A percentile compares a stretch with the other conserved stretches of the same genome.
phyloP scores from a whole-genome alignment of 169 alveolate genomes.

The Toxoplasma gondii region DNA sequence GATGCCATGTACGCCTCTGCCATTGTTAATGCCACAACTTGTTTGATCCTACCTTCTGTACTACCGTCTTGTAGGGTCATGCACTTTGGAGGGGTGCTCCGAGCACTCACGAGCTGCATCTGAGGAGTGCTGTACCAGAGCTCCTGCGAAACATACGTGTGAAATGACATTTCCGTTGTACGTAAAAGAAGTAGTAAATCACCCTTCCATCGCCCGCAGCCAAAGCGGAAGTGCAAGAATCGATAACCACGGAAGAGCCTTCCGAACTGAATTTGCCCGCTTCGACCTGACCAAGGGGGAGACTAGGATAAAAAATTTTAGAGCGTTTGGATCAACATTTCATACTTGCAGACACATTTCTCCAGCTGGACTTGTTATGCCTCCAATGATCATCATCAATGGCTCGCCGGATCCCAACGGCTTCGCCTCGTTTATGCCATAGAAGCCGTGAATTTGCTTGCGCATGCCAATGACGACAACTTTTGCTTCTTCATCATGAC shows the following conservation, averaged over 20 bases:
- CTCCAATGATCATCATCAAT: conserved; percentile 83
- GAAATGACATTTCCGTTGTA: not conserved
- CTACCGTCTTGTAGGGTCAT: conserved; percentile 76
- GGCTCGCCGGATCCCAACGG: conserved; percentile 90
- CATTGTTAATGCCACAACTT: not conserved
- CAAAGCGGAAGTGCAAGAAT: conserved; percentile 82
- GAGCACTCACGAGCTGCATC: conserved; percentile 74
- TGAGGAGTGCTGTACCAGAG: conserved; percentile 74
- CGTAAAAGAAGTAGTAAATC: conserved; percentile 21
- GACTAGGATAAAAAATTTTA: not conserved
- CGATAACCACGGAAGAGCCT: conserved; percentile 81
- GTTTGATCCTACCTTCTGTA: conserved; percentile 23
- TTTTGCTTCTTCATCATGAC: conserved; percentile 77
- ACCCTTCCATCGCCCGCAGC: conserved; percentile 85
- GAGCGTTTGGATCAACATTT: not conserved
- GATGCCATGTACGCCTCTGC: not conserved
- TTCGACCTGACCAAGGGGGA: conserved; percentile 72
- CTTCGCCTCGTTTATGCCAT: conserved; percentile 88
- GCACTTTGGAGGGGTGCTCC: conserved; percentile 75
- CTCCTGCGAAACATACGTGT: conserved; percentile 54
- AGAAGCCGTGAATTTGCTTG: conserved; percentile 81
- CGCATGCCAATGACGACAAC: conserved; percentile 83
- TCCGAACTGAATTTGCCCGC: conserved; percentile 80
- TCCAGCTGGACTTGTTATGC: conserved; percentile 85
- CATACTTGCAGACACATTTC: conserved; percentile 87